Conservation (phyloP, 2,329 filamentous ascomycete species). For the Paracoccidioides lutzii region DNA sequence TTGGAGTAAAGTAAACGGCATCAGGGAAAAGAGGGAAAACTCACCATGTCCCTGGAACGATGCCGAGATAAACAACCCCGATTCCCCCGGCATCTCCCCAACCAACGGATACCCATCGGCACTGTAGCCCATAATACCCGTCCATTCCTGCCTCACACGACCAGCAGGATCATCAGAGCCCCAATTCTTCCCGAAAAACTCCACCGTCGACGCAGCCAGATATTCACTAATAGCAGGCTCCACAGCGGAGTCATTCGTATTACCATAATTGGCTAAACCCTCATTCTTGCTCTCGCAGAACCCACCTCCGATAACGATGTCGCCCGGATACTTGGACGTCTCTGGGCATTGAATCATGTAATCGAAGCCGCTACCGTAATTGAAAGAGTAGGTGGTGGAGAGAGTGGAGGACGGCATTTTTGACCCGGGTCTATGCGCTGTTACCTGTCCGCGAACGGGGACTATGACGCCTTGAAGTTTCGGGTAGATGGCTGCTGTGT, state of each 20-base stretch:
- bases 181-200: constrained; percentile 32
- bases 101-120: constrained; percentile 43
- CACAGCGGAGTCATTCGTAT: constrained; percentile 11
- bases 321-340: constrained; percentile 5
- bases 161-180: constrained; percentile 31
- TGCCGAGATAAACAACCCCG: constrained; percentile 12
- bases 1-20: neutral
- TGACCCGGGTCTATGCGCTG: constrained; percentile 22
- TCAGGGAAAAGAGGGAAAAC: neutral
- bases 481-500: constrained; percentile 36
- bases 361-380: constrained; percentile 24
- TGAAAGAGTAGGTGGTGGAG: constrained; percentile 11
- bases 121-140: constrained; percentile 46
- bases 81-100: constrained; percentile 29
- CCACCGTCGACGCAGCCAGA: constrained; percentile 15
- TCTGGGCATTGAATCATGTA: constrained; percentile 23
- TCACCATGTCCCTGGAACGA: constrained; percentile 12
- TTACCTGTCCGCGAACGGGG: constrained; percentile 40
- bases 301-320: constrained; percentile 16
- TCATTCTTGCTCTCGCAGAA: constrained; percentile 10
- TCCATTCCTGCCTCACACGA: constrained; percentile 37
- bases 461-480: constrained; percentile 37
- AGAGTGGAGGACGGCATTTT: constrained; percentile 8
- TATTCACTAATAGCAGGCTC: constrained; percentile 14
- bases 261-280: constrained; percentile 15